Base-by-base conservation (phyloP, 2,329 filamentous ascomycete species). In the Cryphonectria carpinicola region DNA sequence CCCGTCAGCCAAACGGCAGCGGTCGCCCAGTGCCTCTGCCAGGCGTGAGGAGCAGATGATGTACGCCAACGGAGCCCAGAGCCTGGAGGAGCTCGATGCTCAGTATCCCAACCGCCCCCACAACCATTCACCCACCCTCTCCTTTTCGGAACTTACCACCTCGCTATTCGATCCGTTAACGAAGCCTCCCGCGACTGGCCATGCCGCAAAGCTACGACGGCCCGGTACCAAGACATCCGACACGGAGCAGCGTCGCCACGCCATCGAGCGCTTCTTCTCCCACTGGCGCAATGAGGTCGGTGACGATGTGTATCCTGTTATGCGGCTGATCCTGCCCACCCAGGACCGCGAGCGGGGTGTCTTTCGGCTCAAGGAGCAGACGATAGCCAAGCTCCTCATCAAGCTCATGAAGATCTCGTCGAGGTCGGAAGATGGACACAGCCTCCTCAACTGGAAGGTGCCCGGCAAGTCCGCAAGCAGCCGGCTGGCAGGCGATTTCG, bases 351-450 rank as follows among this genome's bases (percentile, higher is more conserved):
- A 98, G 77, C 89, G 96, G 64, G 92, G 92, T 25, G 94, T 97
- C 84, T 99, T 98, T 77, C 94, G 95, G 0, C 84, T 99, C 56
- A 98, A 98, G 78, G 96, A 99, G 83, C 95, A 92, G 78, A 89
- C 91, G 6, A 94, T 99, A 71, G 95, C 92, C 13, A 97, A 94
- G 78, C 83, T 98, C 28, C 84, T 98, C n/a, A 93, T 98, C 71
- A 95, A 94, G 78, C 87, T 97, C 54, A 92, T 97, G 85, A 95
- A 95, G 78, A 97, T 99, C 76, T 92, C 95, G 82, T 93, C 92
- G 76, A 91, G 95, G 76, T 97, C 94, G 0, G 93, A 97, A 73
- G 95, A 98, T 82, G 95, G 91, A 0, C 91, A 92, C 77, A 94
- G 89, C 74, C 85, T 99, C 35, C 81, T 97, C 68, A 93, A 97